Evolutionary conservation across 192 early-diverging fungal genomes (phyloP), one percentile per base, ranked within the genome.

Genomic region (Coemansia brasiliensis): DNA sequence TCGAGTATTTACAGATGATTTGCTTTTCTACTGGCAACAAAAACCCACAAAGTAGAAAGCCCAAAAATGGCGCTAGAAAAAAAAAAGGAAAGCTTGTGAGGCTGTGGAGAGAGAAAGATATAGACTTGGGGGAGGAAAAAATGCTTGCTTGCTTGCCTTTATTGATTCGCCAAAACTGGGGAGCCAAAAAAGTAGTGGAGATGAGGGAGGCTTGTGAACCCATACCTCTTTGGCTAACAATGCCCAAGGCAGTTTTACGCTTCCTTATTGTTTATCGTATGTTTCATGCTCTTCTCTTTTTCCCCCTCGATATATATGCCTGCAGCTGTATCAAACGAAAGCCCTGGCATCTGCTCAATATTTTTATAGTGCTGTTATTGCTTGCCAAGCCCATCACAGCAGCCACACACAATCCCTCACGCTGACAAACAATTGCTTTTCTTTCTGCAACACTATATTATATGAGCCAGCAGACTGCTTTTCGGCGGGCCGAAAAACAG

Each of bases 401-500:
- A 17, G 49, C 49, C 17, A 51, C 32, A 51, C 26, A 51, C 20
- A 32, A 24, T 32, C 32, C n/a, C 25, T 52, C 25, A 16, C 24
- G 35, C 26, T 21, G 37, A 25, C 52, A 38, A 53, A 39, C 25
- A 4, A 16, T 25, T 40, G n/a, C n/a, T n/a, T n/a, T n/a, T n/a
- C n/a, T n/a, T n/a, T n/a, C n/a, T n/a, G n/a, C n/a, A n/a, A n/a
- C n/a, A 42, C 44, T 9, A n/a, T 26, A 50, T 26, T 50, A 50
- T 50, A 63, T 55, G 55, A 17, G 42, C 13, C 50, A 43, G 27
- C 38, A 49, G 44, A 85, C 86, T 5, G 83, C 88, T n/a, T 92
- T 92, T 66, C 83, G 90, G 15, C 67, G 80, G 44, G 76, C 80
- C 16, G 90, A 92, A 39, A 84, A 87, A 9, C 71, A 59, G 46